Evolutionary conservation across 352 stramenopile genomes (phyloP).

Genomic region (Globisporangium orthogonon): DNA sequence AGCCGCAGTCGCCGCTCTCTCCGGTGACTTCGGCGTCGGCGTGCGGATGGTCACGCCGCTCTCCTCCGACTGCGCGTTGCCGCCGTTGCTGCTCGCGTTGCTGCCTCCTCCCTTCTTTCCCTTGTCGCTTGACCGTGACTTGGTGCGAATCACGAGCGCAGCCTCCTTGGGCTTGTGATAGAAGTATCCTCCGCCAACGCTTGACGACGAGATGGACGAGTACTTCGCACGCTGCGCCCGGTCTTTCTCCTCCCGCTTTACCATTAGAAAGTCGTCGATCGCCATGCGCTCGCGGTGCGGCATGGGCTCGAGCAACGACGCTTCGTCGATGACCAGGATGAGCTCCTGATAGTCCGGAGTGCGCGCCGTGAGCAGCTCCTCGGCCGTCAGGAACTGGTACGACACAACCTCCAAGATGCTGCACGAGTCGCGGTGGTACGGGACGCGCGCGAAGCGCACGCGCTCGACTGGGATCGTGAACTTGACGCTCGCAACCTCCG

Average conservation of each 20-base stretch:
- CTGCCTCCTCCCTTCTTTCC: conserved; percentile 35
- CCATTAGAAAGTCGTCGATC: conserved; percentile 50
- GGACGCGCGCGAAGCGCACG: conserved; percentile 50
- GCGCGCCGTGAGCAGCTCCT: conserved; percentile 20
- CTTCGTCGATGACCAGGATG: conserved; percentile 55
- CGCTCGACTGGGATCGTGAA: conserved; percentile 47
- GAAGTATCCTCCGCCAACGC: conserved; percentile 23
- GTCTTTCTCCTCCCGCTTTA: conserved; percentile 57
- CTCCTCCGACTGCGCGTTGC: conserved; percentile 15
- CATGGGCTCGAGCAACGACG: conserved; percentile 31
- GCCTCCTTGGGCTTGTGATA: conserved; percentile 76
- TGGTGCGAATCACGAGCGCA: conserved; percentile 71
- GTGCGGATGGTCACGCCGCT: conserved; percentile 60
- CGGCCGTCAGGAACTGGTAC: conserved; percentile 28
- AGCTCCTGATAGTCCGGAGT: conserved; percentile 56
- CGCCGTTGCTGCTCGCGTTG: conserved; percentile 43
- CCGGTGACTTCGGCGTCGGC: conserved; percentile 5
- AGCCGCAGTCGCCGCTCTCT: conserved; percentile 7
- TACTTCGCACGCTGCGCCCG: conserved; percentile 38
- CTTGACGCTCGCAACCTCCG: conserved; percentile 21
- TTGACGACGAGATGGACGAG: conserved; percentile 20
- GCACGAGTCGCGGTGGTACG: conserved; percentile 53
- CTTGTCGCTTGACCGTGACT: conserved; percentile 50
- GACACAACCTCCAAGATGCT: conserved; percentile 70
- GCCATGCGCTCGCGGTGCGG: conserved; percentile 33